Conservation (phyloP, 345 rosid species). For the Kandelia obovata region DNA sequence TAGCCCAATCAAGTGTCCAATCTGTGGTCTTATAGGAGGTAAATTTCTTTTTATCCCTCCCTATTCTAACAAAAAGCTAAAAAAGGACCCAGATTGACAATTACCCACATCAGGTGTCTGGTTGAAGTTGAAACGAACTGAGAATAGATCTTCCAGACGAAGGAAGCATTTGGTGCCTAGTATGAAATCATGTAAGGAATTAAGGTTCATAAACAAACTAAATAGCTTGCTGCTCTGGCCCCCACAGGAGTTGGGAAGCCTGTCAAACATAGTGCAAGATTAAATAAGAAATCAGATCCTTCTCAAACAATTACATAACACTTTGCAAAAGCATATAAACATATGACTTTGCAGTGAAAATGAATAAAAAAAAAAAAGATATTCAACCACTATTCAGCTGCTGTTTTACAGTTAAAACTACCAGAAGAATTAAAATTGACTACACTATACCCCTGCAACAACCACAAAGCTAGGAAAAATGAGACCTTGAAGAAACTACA, state of each 20-base stretch:
- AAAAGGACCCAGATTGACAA: slow-evolving; percentile 4
- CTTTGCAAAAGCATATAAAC: slow-evolving; percentile 2
- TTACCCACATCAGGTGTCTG: slow-evolving; percentile 26
- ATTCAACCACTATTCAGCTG: slow-evolving; percentile 19
- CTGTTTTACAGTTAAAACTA: slow-evolving; percentile 30
- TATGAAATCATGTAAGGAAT: slow-evolving; percentile 20
- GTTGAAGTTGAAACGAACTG: slow-evolving; percentile 22
- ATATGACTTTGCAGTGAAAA: not conserved
- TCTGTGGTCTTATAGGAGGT: not conserved
- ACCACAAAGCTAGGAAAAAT: slow-evolving; percentile 5
- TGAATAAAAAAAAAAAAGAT: slow-evolving; percentile 8
- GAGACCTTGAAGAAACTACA: slow-evolving; percentile 15
- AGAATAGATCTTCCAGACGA: slow-evolving; percentile 26
- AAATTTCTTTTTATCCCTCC: not conserved
- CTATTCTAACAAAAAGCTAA: not conserved
- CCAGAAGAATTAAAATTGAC: slow-evolving; percentile 7
- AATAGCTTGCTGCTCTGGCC: slow-evolving; percentile 30
- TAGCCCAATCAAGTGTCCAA: not conserved
- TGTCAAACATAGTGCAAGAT: slow-evolving; percentile 30
- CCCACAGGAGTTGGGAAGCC: slow-evolving; percentile 46
- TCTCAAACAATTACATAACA: slow-evolving; percentile 1
- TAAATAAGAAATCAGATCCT: slow-evolving; percentile 17
- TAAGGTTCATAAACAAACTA: slow-evolving; percentile 25
- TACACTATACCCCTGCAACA: slow-evolving; percentile 12
- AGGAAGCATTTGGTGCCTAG: slow-evolving; percentile 31